Evolutionary conservation across 495 filamentous ascomycete species (phyloP).

Genomic region (Bacidia rubella): DNA sequence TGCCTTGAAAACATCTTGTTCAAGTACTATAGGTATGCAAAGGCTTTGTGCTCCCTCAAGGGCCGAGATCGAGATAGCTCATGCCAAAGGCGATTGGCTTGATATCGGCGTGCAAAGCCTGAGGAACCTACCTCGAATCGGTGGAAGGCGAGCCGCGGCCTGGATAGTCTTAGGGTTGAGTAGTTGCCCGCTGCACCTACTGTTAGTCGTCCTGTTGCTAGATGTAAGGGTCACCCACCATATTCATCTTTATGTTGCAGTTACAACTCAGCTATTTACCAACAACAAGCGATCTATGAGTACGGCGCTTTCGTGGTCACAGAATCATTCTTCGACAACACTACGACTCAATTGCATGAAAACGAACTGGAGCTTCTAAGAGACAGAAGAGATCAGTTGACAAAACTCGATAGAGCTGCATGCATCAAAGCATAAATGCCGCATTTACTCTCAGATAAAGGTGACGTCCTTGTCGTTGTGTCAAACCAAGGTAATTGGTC

Average conservation of each 20-base stretch:
- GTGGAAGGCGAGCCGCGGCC: neutral
- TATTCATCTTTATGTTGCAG: neutral
- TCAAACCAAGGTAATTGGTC: neutral
- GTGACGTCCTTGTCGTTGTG: neutral
- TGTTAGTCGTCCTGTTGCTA: neutral
- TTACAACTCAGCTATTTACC: neutral
- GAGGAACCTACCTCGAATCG: neutral
- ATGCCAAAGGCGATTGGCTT: neutral
- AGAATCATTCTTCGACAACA: neutral
- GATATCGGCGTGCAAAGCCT: neutral
- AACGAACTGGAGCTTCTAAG: neutral
- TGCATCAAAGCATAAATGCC: neutral
- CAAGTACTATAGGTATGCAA: neutral
- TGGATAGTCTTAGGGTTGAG: neutral
- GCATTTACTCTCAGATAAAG: neutral
- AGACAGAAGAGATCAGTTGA: neutral
- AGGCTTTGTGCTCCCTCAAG: neutral
- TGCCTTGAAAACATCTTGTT: neutral
- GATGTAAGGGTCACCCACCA: neutral
- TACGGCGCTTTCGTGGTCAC: neutral
- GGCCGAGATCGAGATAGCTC: neutral
- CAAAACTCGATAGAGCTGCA: neutral
- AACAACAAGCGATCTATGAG: neutral
- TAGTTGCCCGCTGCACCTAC: neutral
- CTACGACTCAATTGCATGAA: neutral